Evolutionary conservation across 495 filamentous ascomycete species (phyloP).

Genomic region (Annulohypoxylon nitens): DNA sequence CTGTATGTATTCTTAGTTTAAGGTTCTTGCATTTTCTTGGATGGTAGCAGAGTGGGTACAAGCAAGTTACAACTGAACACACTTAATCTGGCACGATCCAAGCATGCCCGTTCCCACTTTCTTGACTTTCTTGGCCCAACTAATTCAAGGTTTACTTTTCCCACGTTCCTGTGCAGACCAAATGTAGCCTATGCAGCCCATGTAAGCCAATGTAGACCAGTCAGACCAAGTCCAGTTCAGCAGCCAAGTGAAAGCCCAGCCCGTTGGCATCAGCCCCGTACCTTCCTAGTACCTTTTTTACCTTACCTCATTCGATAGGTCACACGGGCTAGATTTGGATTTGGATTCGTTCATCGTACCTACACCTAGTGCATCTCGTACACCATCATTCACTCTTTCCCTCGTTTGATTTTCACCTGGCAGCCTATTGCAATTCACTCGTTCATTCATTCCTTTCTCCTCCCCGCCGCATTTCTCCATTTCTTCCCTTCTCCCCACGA

Average conservation of each 20-base stretch:
- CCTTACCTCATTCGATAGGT: slow-evolving; percentile 34
- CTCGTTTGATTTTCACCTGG: background rate
- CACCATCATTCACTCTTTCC: slow-evolving; percentile 1
- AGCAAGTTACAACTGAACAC: background rate
- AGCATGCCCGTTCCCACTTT: background rate
- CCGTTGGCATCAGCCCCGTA: slow-evolving; percentile 23
- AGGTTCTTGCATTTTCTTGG: slow-evolving; percentile 8
- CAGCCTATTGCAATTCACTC: slow-evolving; percentile 4
- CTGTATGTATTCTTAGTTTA: background rate
- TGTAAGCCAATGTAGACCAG: too few species aligned
- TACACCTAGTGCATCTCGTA: too few species aligned
- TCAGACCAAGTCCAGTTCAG: slow-evolving; percentile 1
- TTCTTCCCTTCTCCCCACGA: slow-evolving; percentile 22
- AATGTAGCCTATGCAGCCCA: background rate
- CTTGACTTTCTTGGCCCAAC: slow-evolving; percentile 21
- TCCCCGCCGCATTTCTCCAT: slow-evolving; percentile 5
- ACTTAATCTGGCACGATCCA: slow-evolving; percentile 36
- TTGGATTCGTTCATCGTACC: slow-evolving; percentile 26
- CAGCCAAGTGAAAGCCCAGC: background rate
- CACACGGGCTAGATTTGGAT: slow-evolving; percentile 30
- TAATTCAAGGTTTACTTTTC: slow-evolving; percentile 37
- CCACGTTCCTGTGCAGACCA: slow-evolving; percentile 27
- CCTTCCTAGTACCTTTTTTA: slow-evolving; percentile 5
- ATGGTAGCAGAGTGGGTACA: background rate
- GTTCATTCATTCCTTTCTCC: slow-evolving; percentile 18